Base-by-base conservation (phyloP, 2,329 filamentous ascomycete species). In the Colletotrichum horii region DNA sequence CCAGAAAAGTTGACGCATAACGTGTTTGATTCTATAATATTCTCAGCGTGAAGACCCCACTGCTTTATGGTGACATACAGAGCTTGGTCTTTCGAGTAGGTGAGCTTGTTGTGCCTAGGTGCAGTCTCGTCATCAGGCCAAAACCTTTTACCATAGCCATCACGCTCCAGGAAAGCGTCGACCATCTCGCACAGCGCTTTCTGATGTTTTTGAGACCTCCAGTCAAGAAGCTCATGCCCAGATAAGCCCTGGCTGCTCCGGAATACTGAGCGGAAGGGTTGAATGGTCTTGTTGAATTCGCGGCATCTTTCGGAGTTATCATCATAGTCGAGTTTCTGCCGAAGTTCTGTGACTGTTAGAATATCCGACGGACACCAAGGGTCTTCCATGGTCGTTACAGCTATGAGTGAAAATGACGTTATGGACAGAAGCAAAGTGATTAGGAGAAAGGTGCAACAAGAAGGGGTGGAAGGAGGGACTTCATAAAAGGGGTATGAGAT, bases 1-100 rank as follows among this genome's bases (percentile, higher is more conserved):
- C 30, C 61, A 77, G 32, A 77, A 77, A 11, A 75, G 75, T 38
- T 77, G 75, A 56, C 55, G 67, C 48, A 77, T 16, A 4, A 66
- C 16, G 7, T 19, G n/a, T 19, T 48, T 62, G 43, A 77, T 75
- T 7, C 75, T 77, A 19, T 2, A 14, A 34, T 7, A 14, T 15
- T 19, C 8, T 55, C 24, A 60, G 43, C 2, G 19, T 15, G 4
- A 16, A 4, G n/a, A 16, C 15, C 2, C 22, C 8, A 14, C 11
- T 22, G 38, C 14, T 11, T 5, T 11, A 2, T 26, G 12, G 15
- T 48, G 38, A 16, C n/a, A 26, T 60, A 69, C 64, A 4, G 34
- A 16, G 43, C 16, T 4, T 24, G 12, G 7, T 69, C 36, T 8
- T 8, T n/a, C 6, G 71, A 76, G 32, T 76, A 76, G 4, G 32